These are phyloP conservation scores for Mortierella sp. DNA, from an alignment of 371 early-diverging fungal species.

Conservation along the genomic window DNA sequence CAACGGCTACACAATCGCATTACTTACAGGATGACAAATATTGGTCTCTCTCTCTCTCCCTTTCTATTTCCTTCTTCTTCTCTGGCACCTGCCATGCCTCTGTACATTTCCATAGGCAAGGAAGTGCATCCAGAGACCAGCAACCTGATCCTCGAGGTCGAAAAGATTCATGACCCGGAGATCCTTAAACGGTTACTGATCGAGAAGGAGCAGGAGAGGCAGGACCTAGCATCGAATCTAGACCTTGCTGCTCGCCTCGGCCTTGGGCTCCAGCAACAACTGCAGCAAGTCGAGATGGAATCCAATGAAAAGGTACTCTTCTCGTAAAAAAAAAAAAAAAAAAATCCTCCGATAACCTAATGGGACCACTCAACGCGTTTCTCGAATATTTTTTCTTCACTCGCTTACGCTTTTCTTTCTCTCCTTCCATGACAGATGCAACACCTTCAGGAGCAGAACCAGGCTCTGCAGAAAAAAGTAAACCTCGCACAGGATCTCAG, in stretches of 20 bases:
- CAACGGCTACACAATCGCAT: too few species aligned
- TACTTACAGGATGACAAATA: too few species aligned
- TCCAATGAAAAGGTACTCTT: slow-evolving; percentile 50
- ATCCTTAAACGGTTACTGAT: slow-evolving; percentile 58
- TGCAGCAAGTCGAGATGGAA: slow-evolving; percentile 47
- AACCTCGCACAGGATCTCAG: slow-evolving; percentile 48
- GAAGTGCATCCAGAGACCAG: too few species aligned
- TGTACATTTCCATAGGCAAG: too few species aligned
- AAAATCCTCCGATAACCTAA: background rate
- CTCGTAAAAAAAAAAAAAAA: background rate
- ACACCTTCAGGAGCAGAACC: slow-evolving; percentile 68
- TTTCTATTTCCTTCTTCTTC: too few species aligned
- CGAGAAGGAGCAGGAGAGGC: slow-evolving; percentile 67
- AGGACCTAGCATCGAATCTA: slow-evolving; percentile 64
- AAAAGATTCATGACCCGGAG: slow-evolving; percentile 55
- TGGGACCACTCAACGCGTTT: background rate
- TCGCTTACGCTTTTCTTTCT: background rate
- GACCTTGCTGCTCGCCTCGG: slow-evolving; percentile 73
- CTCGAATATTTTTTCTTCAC: background rate
- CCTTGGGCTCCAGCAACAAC: slow-evolving; percentile 63
- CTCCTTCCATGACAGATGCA: slow-evolving; percentile 54
- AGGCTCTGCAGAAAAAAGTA: slow-evolving; percentile 61
- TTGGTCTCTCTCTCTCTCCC: too few species aligned
- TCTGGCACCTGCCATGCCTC: too few species aligned
- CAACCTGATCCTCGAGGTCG: background rate